Conservation (phyloP, 495 filamentous ascomycete genomes). For the Penicillium ochrochloron region DNA sequence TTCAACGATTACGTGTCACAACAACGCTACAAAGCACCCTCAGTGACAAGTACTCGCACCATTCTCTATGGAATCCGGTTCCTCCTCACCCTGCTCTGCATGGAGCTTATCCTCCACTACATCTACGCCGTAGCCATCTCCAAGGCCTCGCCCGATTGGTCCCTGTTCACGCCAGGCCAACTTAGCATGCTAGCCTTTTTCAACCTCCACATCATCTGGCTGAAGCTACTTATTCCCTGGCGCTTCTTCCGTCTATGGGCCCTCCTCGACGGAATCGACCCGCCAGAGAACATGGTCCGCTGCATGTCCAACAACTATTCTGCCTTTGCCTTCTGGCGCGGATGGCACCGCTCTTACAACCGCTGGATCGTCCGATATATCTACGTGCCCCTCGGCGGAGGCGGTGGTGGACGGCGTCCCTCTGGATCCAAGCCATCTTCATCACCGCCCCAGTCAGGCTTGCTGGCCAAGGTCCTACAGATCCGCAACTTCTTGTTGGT, state of each 20-base stretch:
- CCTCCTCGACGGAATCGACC: conserved; percentile 86
- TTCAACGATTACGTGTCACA: conserved; percentile 99
- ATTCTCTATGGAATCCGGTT: conserved; percentile 85
- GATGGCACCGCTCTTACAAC: conserved; percentile 94
- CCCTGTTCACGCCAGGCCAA: conserved; percentile 83
- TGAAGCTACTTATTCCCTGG: conserved; percentile 96
- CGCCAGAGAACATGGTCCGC: conserved; percentile 97
- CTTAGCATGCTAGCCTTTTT: conserved; percentile 92
- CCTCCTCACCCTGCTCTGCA: conserved; percentile 75
- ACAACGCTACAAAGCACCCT: conserved; percentile 69
- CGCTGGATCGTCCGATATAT: conserved; percentile 94
- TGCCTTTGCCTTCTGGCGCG: conserved; percentile 90
- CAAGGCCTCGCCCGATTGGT: conserved; percentile 78
- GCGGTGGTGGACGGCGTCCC: conserved; percentile 38
- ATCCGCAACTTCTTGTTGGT: conserved; percentile 78
- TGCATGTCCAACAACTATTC: conserved; percentile 97
- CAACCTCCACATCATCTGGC: conserved; percentile 97
- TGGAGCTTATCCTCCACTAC: conserved; percentile 94
- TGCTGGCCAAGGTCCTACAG: conserved; percentile 38
- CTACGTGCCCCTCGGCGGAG: conserved; percentile 87
- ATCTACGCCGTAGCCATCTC: conserved; percentile 94
- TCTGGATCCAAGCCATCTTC: conserved; percentile 23
- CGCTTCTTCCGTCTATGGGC: conserved; percentile 97
- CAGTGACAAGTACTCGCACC: conserved; percentile 67
- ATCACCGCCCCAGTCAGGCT: conserved; percentile 24